Base-by-base conservation (phyloP, 108 stramenopile genomes). In the Discostella stelligeroides region DNA sequence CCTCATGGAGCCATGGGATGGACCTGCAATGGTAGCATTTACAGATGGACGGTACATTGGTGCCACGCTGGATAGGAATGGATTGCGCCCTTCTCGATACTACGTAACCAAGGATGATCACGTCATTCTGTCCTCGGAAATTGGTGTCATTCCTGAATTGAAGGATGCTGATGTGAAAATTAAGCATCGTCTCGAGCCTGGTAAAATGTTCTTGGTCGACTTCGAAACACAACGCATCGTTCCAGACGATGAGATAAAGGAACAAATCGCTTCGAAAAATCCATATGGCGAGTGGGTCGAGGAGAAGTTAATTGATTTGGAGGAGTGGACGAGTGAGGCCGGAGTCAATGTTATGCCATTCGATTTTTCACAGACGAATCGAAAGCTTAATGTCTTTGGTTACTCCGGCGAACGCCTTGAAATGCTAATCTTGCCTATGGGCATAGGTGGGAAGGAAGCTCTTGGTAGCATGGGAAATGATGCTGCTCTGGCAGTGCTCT, bases 1-100 rank as follows among this genome's bases (percentile, higher is more conserved):
- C 72, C 79, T 97, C 63, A 98, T 97, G 98, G 98, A 98, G 86
- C 98, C 98, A 23, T 98, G 98, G 98, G 98, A 98, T 80, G 98
- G 98, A 53, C 98, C 98, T 28, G 98, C 98, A 66, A 96, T 97
- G 96, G 96, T 98, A 64, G 97, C 97, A 63, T 98, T 98, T 68
- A 98, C 98, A 10, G 97, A 98, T 79, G 94, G 93, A 27, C 77
- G 92, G 27, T 95, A 92, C 79, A 92, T 96, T 73, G 97, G 95
- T 70, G 97, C 97, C 24, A 95, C 95, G 13, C 64, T 97, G 63
- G 97, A 97, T 82, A 86, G 97, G 46, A 97, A 97, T 76, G 97
- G 97, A 53, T 88, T 97, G 42, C 94, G 97, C 45, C 97, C 97
- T 0, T 92, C 92, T 17, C 88, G 98, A 23, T 98, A 97, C 80